These are phyloP conservation scores for Ceratobasidium sp. DNA, from an alignment of 1,284 basidiomycete species.

Conservation along the genomic window DNA sequence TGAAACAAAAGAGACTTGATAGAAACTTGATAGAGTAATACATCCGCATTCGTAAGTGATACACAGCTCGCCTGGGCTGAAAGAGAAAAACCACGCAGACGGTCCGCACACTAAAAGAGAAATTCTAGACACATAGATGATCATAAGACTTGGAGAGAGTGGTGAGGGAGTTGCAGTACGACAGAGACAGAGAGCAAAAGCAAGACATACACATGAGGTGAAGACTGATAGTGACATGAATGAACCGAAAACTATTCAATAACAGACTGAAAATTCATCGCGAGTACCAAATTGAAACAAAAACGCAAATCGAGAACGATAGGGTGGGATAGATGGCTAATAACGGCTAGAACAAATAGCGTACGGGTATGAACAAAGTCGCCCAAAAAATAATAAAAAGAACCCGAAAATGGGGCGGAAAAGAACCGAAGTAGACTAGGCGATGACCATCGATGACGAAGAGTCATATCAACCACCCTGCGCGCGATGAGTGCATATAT, in stretches of 20 bases:
- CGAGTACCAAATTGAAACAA: neutral
- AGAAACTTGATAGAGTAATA: conserved; percentile 14
- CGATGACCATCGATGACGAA: conserved; percentile 1
- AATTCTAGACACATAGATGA: neutral
- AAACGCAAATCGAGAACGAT: no score
- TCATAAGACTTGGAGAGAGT: neutral
- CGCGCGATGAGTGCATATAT: conserved; percentile 1
- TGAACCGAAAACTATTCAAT: no score
- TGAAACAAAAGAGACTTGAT: no score
- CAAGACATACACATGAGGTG: conserved; percentile 7
- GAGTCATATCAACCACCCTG: neutral
- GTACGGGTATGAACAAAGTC: conserved; percentile 11
- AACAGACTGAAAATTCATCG: no score
- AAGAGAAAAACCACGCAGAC: conserved; percentile 34
- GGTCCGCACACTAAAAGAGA: conserved; percentile 28
- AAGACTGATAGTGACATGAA: conserved; percentile 11
- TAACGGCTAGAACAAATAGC: conserved; percentile 11
- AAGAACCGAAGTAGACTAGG: no score
- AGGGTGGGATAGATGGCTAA: no score
- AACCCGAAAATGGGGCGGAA: neutral
- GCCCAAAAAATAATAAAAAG: neutral
- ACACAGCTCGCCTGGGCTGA: conserved; percentile 39
- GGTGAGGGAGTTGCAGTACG: no score
- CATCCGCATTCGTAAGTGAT: conserved; percentile 29
- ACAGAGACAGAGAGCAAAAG: no score